A percentile compares a stretch with the other conserved stretches of the same genome.
Evolutionary conservation across 2,329 filamentous ascomycete genomes (phyloP).

Genomic region (Coniochaeta hoffmannii): DNA sequence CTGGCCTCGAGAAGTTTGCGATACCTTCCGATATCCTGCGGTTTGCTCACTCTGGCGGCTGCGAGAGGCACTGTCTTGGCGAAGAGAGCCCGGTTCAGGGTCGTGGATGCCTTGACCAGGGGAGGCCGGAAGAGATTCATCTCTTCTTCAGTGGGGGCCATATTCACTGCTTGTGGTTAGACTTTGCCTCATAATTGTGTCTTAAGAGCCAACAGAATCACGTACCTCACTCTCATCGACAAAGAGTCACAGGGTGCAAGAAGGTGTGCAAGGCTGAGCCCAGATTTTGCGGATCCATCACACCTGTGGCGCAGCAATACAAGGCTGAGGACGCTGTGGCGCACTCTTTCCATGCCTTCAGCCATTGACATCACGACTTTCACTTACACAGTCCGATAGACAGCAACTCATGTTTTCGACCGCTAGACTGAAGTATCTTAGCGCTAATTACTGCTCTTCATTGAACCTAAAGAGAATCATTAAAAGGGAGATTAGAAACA

Average conservation of each 20-base stretch:
- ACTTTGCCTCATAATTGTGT: background rate
- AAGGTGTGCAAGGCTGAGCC: constrained; percentile 3
- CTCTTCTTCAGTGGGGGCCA: constrained; percentile 14
- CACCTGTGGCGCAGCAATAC: constrained; percentile 5
- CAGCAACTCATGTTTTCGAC: background rate
- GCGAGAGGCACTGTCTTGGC: constrained; percentile 66
- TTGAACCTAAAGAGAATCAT: background rate
- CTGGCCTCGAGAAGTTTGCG: constrained; percentile 58
- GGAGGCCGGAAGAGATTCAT: constrained; percentile 69
- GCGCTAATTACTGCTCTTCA: background rate
- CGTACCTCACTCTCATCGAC: background rate
- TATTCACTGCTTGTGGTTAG: background rate
- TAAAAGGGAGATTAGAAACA: constrained; percentile 6
- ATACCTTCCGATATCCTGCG: constrained; percentile 65
- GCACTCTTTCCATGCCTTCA: background rate
- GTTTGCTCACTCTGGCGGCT: constrained; percentile 70
- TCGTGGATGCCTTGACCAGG: constrained; percentile 63
- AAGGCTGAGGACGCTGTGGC: constrained; percentile 5
- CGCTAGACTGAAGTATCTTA: background rate
- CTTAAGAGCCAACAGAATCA: background rate
- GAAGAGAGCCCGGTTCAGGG: constrained; percentile 80
- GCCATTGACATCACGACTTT: background rate
- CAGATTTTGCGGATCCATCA: background rate
- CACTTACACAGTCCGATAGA: background rate
- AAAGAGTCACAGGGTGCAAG: background rate